Evolutionary conservation across 352 stramenopile genomes (phyloP).

Genomic region (Thalassiosira sp.): DNA sequence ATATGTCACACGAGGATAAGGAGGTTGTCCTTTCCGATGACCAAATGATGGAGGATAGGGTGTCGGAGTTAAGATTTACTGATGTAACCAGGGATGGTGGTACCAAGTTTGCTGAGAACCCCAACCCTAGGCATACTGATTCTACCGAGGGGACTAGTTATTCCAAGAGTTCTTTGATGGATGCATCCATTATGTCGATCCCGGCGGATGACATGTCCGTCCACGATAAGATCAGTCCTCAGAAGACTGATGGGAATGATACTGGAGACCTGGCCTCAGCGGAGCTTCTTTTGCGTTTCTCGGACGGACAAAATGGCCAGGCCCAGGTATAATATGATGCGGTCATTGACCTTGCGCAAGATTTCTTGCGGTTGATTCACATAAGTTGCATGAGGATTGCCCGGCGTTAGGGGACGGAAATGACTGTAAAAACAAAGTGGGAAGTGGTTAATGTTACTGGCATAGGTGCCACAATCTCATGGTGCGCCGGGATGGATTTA

Average conservation of each 20-base stretch:
- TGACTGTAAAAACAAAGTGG: no score
- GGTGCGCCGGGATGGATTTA: no score
- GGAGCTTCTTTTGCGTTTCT: constrained; percentile 3
- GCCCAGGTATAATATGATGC: no score
- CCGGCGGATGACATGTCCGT: neutral
- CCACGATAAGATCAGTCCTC: neutral
- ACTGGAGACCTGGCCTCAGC: constrained; percentile 10
- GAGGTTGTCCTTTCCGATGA: neutral
- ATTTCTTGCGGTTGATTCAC: no score
- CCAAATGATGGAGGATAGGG: neutral
- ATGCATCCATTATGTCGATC: constrained; percentile 15
- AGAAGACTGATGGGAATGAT: no score
- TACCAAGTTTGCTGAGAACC: neutral
- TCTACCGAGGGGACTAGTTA: constrained; percentile 16
- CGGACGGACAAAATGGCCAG: neutral
- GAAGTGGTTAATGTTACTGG: no score
- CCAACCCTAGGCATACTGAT: neutral
- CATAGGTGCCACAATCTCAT: no score
- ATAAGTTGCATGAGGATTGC: no score
- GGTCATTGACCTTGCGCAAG: no score
- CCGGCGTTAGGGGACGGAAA: no score
- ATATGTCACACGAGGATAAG: neutral
- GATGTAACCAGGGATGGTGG: constrained; percentile 13
- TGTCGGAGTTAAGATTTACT: constrained; percentile 26
- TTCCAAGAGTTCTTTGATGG: constrained; percentile 23